Base-by-base conservation (phyloP, 108 stramenopile genomes). In the Asterionellopsis glacialis region DNA sequence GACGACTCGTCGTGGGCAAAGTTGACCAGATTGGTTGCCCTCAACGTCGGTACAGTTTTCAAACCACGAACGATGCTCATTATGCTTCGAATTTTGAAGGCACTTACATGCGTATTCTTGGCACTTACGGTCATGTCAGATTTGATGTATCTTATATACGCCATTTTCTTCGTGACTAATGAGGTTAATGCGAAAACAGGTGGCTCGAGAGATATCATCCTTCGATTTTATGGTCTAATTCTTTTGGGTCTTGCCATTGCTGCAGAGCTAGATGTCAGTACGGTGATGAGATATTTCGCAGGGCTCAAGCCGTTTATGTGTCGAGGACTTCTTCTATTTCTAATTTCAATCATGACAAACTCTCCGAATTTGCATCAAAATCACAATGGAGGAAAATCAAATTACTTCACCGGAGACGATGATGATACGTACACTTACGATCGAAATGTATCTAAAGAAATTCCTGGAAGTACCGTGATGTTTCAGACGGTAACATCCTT, bases 301-400 rank as follows among this genome's bases (percentile, higher is more conserved):
- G 84, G 86, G 1, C 70, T 85, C 58, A 91, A 91, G 71, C 77
- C 76, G 33, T 91, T 85, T 68, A 49, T 91, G 5, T 64, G 77
- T 15, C 55, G 89, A 45, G 72, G 62, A 25, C 55, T 75, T 11
- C 25, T 91, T 52, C 57, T 85, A 16, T 87, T 87, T 56, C 82
- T 91, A 59, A 72, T 87, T 56, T 68, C 79, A 18, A 59, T 74
- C 11, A 75, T 85, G 25, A 84, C 89, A 23, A 67, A 72, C 45
- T 58, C 79, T 13, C 68, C 75, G 63, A 85, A 85, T 24, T 48
- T 58, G 18, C 75, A 83, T 55, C 38, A 54, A 53, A 40, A 18
- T 16, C 47, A 63, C 24, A 18, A 47, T 49, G 25, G 54, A 61
- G 13, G 43, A 24, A 67, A 73, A 27, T 14, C 67, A 23, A 5